Evolutionary conservation across 2,329 filamentous ascomycete genomes (phyloP), one percentile per base, ranked within the genome.

Genomic region (Aaosphaeria pasadenensis): DNA sequence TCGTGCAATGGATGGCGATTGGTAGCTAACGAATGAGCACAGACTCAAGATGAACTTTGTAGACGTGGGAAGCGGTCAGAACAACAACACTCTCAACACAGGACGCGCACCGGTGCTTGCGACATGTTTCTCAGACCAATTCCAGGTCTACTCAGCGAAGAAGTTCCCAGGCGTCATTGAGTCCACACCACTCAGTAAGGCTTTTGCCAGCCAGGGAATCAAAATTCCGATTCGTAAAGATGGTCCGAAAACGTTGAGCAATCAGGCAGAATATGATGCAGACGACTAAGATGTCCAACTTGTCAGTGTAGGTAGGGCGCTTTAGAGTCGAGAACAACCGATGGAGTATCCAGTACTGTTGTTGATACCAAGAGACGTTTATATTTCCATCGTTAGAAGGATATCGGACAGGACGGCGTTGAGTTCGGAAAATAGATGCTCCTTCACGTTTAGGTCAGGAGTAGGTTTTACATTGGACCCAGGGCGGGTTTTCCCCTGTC

Each of bases 121-220:
- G 1, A 87, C 86, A 6, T 86, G 85, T 59, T 97, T 92, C 72
- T 95, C 89, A 42, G 88, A 95, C 4, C 80, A 85, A 3, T 97
- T 99, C 76, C 89, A 90, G 46, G 94, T 99, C 30, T 97, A 87
- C 72, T 95, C 89, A 2, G 94, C 94, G 42, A 99, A 99, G 79
- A 96, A 96, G 64, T 99, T 99, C 71, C 94, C 94, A 0, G 94
- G 94, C 38, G 94, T 99, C 1, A 96, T 95, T 49, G 92, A 97
- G 68, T 95, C 88, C 69, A 99, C 94, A 0, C 74, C 84, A 4
- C 75, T 97, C 13, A 96, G 91, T 78, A 96, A 95, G 71, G 89
- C 85, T 52, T 97, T 99, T 73, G 92, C 94, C 4, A 79, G 83
- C 1, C 94, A 99, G 64, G 94, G 94, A 28, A 95, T 96, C 72